A percentile compares a stretch with the other conserved stretches of the same genome.
Evolutionary conservation across 148 eudicot genomes (phyloP).

Genomic region (Amaranthus palmeri): DNA sequence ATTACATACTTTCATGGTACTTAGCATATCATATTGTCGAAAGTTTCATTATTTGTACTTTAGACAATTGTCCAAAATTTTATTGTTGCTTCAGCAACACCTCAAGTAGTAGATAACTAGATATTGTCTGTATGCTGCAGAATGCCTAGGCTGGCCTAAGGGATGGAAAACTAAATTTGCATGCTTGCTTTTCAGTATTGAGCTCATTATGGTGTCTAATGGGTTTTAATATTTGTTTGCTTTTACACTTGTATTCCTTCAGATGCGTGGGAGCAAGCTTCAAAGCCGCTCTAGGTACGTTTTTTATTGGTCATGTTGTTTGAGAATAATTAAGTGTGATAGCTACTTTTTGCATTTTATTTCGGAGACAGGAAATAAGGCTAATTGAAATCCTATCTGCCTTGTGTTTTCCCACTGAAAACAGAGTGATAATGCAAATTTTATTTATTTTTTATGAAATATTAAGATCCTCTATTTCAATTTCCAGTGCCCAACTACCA

Average conservation of each 20-base stretch:
- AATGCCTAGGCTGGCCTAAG: background rate
- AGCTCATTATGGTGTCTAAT: background rate
- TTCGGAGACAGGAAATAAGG: background rate
- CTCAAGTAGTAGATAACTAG: too few species aligned
- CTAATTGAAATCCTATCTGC: background rate
- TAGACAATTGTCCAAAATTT: background rate
- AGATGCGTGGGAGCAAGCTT: slow-evolving; percentile 97
- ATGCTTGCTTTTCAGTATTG: background rate
- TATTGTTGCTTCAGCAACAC: background rate
- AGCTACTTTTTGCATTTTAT: background rate
- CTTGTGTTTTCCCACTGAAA: too few species aligned
- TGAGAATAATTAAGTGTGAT: background rate
- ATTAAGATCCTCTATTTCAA: slow-evolving; percentile 6
- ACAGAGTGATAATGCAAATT: too few species aligned
- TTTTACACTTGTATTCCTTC: slow-evolving; percentile 25
- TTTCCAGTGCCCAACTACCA: slow-evolving; percentile 91
- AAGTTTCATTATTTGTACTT: background rate
- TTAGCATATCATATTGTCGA: too few species aligned
- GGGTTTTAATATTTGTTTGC: background rate
- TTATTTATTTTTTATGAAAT: background rate
- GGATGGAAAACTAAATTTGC: background rate
- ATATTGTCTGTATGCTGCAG: background rate
- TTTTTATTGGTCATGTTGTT: background rate
- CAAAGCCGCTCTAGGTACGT: slow-evolving; percentile 84
- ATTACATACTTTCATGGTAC: background rate